Evolutionary conservation across 1,284 basidiomycete genomes (phyloP), one percentile per base, ranked within the genome.

Genomic region (Xanthoconium separans): DNA sequence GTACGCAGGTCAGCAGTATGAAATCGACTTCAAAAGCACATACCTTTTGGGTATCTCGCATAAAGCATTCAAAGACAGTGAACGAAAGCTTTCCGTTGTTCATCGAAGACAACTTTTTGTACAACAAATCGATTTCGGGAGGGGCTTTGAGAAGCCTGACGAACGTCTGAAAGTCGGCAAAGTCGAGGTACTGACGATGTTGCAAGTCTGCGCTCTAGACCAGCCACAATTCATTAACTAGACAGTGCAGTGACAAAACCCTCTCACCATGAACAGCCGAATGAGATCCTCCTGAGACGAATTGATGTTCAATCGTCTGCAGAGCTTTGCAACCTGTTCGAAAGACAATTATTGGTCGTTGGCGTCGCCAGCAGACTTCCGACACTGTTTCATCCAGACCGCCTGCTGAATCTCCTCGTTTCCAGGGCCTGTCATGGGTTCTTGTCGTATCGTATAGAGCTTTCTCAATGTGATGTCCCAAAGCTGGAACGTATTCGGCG

Each of bases 131-230:
- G 3, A 98, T 73, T 59, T 98, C 96, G 0, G 87, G 85, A 20
- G 95, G 81, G 2, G 82, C 78, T 67, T 96, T 96, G 50, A 97
- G 78, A 8, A 89, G 75, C 65, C 89, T 90, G 60, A 98, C 91
- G 58, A 98, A 95, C 15, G 77, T 76, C 58, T 89, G 89, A 67
- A 98, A 98, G 57, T 90, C 87, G 3, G 79, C 68, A 66, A 95
- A 94, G 70, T 95, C 87, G 39, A 99, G 82, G 57, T 78, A 89
- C 4, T 82, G 83, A 2, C 79, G 77, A n/a, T 79, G 73, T 41
- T 82, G 75, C 6, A 70, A 69, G 66, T 95, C 93, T 2, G 90
- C 88, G 74, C 84, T 79, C 85, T 92, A 66, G 44, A 52, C 15
- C 8, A 54, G 30, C 18, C 22, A 29, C 51, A 8, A 18, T 24